Percentiles rank a stretch among this genome's conserved stretches.
Evolutionary conservation across 108 stramenopile genomes (phyloP).

Genomic region (Fragilaria radians): DNA sequence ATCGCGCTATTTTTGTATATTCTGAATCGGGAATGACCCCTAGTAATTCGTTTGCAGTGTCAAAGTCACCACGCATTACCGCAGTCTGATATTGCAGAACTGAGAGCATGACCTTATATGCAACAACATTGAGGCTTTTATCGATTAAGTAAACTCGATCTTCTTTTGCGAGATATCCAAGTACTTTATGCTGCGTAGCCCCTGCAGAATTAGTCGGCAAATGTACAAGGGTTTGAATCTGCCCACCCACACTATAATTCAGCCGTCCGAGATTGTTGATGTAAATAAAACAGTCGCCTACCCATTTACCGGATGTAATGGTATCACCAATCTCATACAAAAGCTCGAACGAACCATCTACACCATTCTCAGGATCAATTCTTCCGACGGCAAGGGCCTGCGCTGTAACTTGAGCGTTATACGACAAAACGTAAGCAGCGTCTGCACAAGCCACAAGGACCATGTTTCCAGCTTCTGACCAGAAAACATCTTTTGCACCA

Average conservation of each 20-base stretch:
- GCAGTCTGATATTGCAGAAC: conserved; percentile 98
- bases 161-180: conserved; percentile 98
- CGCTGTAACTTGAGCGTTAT: conserved; percentile 77
- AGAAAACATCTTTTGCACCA: conserved; percentile 89
- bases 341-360: conserved; percentile 94
- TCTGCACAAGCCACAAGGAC: conserved; percentile 89
- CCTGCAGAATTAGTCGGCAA: conserved; percentile 84
- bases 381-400: conserved; percentile 79
- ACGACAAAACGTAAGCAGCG: conserved; percentile 85
- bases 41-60: conserved; percentile 92
- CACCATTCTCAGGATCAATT: conserved; percentile 88
- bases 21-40: conserved; percentile 85
- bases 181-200: conserved; percentile 70
- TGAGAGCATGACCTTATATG: conserved; percentile 88
- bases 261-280: conserved; percentile 86
- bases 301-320: conserved; percentile 95
- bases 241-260: conserved; percentile 97
- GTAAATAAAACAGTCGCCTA: conserved; percentile 99
- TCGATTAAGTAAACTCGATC: conserved; percentile 96
- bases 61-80: conserved; percentile 98
- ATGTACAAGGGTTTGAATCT: conserved; percentile 95
- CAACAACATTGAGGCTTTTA: conserved; percentile 85
- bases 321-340: conserved; percentile 88
- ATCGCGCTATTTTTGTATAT: conserved; percentile 93
- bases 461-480: conserved; percentile 94